Conservation (phyloP, 495 filamentous ascomycete species). For the Xeromyces bisporus region DNA sequence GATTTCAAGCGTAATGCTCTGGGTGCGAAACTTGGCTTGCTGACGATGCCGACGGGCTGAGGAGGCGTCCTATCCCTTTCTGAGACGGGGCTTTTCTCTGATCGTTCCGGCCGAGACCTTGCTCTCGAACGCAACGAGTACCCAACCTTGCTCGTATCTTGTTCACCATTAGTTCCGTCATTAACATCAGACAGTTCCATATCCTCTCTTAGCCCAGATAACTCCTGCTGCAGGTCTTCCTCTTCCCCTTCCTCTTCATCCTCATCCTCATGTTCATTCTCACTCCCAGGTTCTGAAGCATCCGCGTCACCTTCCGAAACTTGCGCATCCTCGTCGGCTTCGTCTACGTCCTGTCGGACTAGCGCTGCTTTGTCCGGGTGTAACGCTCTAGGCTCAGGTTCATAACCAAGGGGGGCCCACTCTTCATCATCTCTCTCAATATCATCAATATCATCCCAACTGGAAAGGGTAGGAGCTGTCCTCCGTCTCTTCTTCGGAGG, state of each 20-base stretch:
- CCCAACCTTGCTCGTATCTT: slow-evolving; percentile 4
- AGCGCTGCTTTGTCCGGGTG: slow-evolving; percentile 20
- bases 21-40: neutral
- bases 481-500: slow-evolving; percentile 59
- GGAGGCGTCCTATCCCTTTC: no score
- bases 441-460: slow-evolving; percentile 13
- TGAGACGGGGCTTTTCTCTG: neutral
- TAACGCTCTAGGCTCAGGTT: slow-evolving; percentile 18
- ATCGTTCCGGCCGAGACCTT: neutral
- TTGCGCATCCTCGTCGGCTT: slow-evolving; percentile 10
- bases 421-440: slow-evolving; percentile 22
- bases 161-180: slow-evolving; percentile 6
- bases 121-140: slow-evolving; percentile 8
- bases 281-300: no score
- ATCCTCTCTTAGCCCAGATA: slow-evolving; percentile 28
- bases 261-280: no score
- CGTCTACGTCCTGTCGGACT: slow-evolving; percentile 20
- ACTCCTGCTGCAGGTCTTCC: slow-evolving; percentile 24
- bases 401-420: slow-evolving; percentile 15
- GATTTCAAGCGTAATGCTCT: slow-evolving; percentile 5
- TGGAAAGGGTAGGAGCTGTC: slow-evolving; percentile 26
- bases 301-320: slow-evolving; percentile 20
- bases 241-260: slow-evolving; percentile 23
- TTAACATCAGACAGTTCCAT: slow-evolving; percentile 15
- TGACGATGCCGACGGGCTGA: no score